Percentiles rank a stretch among this genome's conserved stretches.
These are phyloP conservation scores for Collybiopsis luxurians DNA, from an alignment of 768 basidiomycete species.

Conservation along the genomic window DNA sequence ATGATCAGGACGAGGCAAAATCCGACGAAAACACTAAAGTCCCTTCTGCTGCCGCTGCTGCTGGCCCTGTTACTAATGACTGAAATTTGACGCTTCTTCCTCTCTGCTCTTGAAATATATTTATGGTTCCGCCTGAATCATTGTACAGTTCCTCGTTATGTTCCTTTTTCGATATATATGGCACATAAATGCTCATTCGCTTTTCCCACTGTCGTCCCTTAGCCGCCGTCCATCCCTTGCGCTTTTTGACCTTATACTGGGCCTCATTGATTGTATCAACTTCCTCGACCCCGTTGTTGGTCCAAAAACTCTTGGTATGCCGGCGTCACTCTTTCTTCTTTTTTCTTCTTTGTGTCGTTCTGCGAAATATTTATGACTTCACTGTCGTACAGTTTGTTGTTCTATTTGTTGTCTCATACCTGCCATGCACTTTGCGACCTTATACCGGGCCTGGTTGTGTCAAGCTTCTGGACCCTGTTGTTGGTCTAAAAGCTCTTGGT, in stretches of 20 bases:
- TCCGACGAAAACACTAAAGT: background rate
- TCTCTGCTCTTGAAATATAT: background rate
- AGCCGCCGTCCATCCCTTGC: background rate
- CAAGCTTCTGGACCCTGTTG: constrained; percentile 6
- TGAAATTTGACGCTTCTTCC: background rate
- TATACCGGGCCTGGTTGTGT: constrained; percentile 8
- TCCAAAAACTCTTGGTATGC: constrained; percentile 3
- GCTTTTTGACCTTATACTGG: constrained; percentile 7
- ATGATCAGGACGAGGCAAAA: background rate
- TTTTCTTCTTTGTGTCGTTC: background rate
- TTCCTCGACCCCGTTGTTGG: constrained; percentile 9
- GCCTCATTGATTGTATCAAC: constrained; percentile 2
- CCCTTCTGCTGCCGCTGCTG: background rate
- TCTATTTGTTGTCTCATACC: background rate
- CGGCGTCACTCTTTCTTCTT: background rate
- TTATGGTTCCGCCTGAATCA: background rate
- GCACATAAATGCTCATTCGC: background rate
- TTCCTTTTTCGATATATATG: background rate
- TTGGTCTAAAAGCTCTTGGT: constrained; percentile 10
- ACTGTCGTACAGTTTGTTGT: too few species aligned
- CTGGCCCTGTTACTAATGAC: background rate
- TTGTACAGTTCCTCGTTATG: background rate
- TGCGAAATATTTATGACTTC: too few species aligned
- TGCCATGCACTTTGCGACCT: background rate
- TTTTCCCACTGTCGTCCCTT: background rate